Conservation (phyloP, 169 alveolate species). For the Plasmodium vinckei region DNA sequence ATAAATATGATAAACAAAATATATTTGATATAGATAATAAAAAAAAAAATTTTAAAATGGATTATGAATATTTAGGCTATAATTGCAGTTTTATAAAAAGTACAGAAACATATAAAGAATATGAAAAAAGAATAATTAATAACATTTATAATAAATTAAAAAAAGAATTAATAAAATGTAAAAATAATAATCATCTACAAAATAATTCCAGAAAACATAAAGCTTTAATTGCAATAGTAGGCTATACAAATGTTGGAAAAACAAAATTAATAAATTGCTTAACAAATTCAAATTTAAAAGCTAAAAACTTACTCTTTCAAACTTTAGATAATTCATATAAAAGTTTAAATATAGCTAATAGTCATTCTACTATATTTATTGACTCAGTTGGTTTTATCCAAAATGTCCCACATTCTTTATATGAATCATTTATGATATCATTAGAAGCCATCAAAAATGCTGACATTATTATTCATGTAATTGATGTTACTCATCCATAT, state of each 20-base stretch:
- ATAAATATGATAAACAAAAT: conserved; percentile 75
- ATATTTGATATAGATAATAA: conserved; percentile 80
- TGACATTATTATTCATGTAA: conserved; percentile 89
- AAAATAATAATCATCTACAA: conserved; percentile 78
- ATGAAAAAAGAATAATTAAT: conserved; percentile 82
- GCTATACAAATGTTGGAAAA: conserved; percentile 94
- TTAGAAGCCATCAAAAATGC: conserved; percentile 89
- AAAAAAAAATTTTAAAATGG: conserved; percentile 68
- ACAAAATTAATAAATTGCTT: conserved; percentile 90
- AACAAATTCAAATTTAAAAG: conserved; percentile 87
- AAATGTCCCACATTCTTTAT: conserved; percentile 91
- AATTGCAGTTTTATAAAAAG: conserved; percentile 82
- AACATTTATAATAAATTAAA: conserved; percentile 83
- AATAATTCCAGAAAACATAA: conserved; percentile 72
- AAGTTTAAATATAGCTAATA: conserved; percentile 85
- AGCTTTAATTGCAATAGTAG: conserved; percentile 89
- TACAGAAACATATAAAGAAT: conserved; percentile 85
- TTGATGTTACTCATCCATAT: conserved; percentile 88
- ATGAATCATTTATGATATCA: conserved; percentile 89
- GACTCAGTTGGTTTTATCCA: conserved; percentile 94
- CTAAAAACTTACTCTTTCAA: conserved; percentile 88
- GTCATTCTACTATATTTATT: conserved; percentile 82
- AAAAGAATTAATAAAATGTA: conserved; percentile 83
- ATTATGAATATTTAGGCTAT: conserved; percentile 36
- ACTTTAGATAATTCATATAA: conserved; percentile 79